Conservation (phyloP, 768 basidiomycete species). For the Astraeus odoratus region DNA sequence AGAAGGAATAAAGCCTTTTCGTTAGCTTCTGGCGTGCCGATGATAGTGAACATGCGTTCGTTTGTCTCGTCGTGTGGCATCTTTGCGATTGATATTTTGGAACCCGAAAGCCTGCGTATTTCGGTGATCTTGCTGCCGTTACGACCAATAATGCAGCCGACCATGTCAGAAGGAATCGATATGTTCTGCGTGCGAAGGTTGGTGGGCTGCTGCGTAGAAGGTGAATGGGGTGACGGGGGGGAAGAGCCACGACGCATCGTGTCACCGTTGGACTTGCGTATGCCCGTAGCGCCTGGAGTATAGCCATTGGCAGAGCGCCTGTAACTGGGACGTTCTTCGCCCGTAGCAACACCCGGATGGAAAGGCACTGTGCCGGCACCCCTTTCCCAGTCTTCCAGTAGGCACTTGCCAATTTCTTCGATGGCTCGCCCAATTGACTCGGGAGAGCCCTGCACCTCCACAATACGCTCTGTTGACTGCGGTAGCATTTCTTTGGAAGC, state of each 20-base stretch:
- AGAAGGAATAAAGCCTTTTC: slow-evolving; percentile 97
- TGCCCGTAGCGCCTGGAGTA: slow-evolving; percentile 36
- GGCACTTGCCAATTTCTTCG: slow-evolving; percentile 90
- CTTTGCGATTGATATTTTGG: slow-evolving; percentile 98
- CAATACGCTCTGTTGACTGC: slow-evolving; percentile 97
- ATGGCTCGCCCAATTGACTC: slow-evolving; percentile 92
- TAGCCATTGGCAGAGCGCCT: slow-evolving; percentile 49
- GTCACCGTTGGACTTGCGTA: slow-evolving; percentile 66
- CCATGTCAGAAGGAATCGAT: slow-evolving; percentile 99
- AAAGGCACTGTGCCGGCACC: slow-evolving; percentile 91
- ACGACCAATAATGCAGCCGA: slow-evolving; percentile 92
- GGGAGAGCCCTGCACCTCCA: slow-evolving; percentile 92
- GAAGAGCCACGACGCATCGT: slow-evolving; percentile 36
- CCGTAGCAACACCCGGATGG: slow-evolving; percentile 73
- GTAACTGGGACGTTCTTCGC: slow-evolving; percentile 54
- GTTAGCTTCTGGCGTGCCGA: slow-evolving; percentile 93
- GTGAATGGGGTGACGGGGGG: slow-evolving; percentile 30
- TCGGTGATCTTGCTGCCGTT: slow-evolving; percentile 98
- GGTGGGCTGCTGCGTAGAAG: slow-evolving; percentile 51
- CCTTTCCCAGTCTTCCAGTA: slow-evolving; percentile 96
- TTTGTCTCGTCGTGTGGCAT: slow-evolving; percentile 99
- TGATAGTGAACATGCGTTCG: slow-evolving; percentile 99
- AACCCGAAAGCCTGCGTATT: slow-evolving; percentile 95
- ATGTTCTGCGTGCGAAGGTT: slow-evolving; percentile 98
- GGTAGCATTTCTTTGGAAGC: slow-evolving; percentile 99